Conservation (phyloP, 225 moss, liverwort and hornwort genomes). For the Sphagnum tenellum region DNA sequence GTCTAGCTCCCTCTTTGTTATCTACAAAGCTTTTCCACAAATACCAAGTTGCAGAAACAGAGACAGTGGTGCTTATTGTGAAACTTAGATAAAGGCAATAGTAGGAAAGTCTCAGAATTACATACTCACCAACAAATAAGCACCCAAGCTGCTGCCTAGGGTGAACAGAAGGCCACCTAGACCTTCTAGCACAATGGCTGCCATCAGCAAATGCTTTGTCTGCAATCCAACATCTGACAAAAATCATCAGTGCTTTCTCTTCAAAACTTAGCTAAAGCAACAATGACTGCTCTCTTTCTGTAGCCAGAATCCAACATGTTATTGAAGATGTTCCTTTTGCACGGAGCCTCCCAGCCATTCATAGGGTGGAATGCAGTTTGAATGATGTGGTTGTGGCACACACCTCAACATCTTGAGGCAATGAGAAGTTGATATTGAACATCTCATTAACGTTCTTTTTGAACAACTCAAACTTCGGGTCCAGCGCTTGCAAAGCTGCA, state of each 20-base stretch:
- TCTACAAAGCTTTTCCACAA: too few relatives aligned
- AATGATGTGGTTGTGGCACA: background rate
- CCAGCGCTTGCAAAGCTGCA: conserved; percentile 54
- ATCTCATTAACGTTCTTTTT: conserved; percentile 38
- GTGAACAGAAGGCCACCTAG: conserved; percentile 88
- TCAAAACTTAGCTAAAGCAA: background rate
- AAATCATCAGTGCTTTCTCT: background rate
- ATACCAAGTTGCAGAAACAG: too few relatives aligned
- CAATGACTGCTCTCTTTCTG: too few relatives aligned
- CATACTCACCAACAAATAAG: conserved; percentile 68
- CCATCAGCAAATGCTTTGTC: conserved; percentile 79
- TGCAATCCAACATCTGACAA: conserved; percentile 14
- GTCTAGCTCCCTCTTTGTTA: too few relatives aligned
- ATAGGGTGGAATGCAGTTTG: too few relatives aligned
- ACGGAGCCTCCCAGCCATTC: too few relatives aligned
- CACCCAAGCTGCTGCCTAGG: conserved; percentile 82
- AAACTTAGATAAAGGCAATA: too few relatives aligned
- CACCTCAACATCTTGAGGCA: conserved; percentile 42
- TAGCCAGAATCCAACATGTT: too few relatives aligned
- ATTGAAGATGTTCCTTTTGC: too few relatives aligned
- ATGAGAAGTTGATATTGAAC: conserved; percentile 52
- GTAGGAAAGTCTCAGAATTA: background rate
- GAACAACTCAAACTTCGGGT: conserved; percentile 66
- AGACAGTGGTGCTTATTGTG: too few relatives aligned
- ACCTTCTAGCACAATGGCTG: conserved; percentile 84